These are phyloP conservation scores for Bruguiera gymnorhiza DNA, from an alignment of 345 rosid species.

Conservation along the genomic window DNA sequence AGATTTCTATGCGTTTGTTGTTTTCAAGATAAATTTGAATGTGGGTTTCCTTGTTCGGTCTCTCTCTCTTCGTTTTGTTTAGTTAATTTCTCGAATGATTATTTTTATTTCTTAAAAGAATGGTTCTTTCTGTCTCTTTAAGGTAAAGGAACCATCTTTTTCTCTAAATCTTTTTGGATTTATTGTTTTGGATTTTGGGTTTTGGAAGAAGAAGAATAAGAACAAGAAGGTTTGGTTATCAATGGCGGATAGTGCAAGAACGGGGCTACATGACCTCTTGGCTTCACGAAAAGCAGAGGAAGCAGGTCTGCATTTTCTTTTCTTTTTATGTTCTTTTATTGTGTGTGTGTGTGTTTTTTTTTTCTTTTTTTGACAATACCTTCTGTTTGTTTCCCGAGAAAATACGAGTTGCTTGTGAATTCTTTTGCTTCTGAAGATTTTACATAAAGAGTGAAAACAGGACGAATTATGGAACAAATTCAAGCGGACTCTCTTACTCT, in stretches of 20 bases:
- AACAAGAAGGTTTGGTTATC: conserved; percentile 1
- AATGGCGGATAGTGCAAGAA: conserved; percentile 49
- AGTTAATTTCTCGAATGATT: not conserved
- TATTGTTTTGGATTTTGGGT: not conserved
- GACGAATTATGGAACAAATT: no score
- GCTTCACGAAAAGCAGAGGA: conserved; percentile 96
- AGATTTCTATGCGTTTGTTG: not conserved
- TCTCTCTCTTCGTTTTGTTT: not conserved
- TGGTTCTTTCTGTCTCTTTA: no score
- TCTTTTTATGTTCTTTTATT: not conserved
- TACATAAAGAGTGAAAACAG: no score
- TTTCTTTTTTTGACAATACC: not conserved
- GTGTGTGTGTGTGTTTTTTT: conserved; percentile 2
- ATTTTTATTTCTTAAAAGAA: not conserved
- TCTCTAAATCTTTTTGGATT: not conserved
- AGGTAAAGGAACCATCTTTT: no score
- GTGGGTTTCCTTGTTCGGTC: not conserved
- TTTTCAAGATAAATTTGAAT: not conserved
- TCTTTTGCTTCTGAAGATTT: no score
- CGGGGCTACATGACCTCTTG: conserved; percentile 55
- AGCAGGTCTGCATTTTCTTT: conserved; percentile 45
- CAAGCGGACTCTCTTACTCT: no score
- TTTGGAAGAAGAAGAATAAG: not conserved
- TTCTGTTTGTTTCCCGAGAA: not conserved
- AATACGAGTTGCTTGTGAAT: no score